These are phyloP conservation scores for Xanthoparmelia taractica DNA, from an alignment of 495 filamentous ascomycete species.

Conservation along the genomic window DNA sequence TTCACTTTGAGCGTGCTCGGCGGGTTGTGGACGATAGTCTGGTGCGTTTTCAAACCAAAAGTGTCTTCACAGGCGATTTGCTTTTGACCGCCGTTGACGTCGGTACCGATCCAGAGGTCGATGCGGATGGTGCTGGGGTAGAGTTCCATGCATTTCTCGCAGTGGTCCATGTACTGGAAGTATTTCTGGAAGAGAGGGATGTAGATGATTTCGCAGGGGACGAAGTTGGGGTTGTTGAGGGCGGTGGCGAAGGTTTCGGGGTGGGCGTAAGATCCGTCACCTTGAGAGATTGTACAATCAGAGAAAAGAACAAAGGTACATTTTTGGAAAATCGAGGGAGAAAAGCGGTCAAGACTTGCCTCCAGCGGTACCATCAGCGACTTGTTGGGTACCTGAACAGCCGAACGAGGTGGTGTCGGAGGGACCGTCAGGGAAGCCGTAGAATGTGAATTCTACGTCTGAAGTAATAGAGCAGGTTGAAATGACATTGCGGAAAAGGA, in stretches of 20 bases:
- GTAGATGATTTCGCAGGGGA: slow-evolving; percentile 41
- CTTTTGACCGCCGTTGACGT: slow-evolving; percentile 24
- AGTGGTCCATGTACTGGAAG: slow-evolving; percentile 32
- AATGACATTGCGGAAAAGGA: slow-evolving; percentile 8
- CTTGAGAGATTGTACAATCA: slow-evolving; percentile 11
- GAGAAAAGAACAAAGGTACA: neutral
- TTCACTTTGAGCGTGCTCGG: slow-evolving; percentile 9
- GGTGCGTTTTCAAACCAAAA: slow-evolving; percentile 17
- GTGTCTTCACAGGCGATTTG: slow-evolving; percentile 32
- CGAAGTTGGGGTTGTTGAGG: slow-evolving; percentile 30
- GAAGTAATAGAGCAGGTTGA: slow-evolving; percentile 5
- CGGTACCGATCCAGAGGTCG: slow-evolving; percentile 37
- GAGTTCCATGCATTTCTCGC: slow-evolving; percentile 30
- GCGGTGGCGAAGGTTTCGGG: slow-evolving; percentile 41
- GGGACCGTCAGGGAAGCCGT: slow-evolving; percentile 38
- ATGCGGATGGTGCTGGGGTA: slow-evolving; percentile 27
- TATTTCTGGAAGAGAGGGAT: slow-evolving; percentile 38
- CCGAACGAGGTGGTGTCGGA: slow-evolving; percentile 33
- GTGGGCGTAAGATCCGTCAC: slow-evolving; percentile 37
- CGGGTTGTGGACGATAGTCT: slow-evolving; percentile 15
- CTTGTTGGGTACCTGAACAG: slow-evolving; percentile 10
- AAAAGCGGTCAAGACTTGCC: slow-evolving; percentile 10
- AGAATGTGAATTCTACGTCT: slow-evolving; percentile 25
- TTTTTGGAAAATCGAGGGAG: neutral
- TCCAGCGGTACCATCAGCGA: slow-evolving; percentile 31